phyloP scores from a whole-genome alignment of 345 rosid genomes.

The Eucalyptus erythrocorys region DNA sequence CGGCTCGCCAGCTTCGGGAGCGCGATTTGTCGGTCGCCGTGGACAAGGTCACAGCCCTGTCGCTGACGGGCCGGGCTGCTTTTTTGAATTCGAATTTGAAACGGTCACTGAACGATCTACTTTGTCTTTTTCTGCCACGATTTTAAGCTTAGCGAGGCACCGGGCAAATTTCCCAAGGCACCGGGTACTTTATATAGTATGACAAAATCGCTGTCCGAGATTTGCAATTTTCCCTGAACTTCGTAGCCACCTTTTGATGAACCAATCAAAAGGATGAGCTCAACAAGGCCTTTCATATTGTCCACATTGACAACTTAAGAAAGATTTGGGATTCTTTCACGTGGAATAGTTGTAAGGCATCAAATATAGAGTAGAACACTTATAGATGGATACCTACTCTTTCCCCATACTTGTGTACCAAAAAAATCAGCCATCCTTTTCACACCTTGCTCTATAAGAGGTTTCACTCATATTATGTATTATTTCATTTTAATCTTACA shows the following conservation, averaged over 20 bases:
- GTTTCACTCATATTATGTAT: too few species aligned
- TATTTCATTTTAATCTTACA: too few species aligned
- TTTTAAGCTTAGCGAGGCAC: not conserved
- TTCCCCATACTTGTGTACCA: not conserved
- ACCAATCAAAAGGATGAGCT: not conserved
- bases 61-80: not conserved
- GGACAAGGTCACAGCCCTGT: not conserved
- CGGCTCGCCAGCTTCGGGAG: not conserved
- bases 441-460: too few species aligned
- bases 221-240: not conserved
- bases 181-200: not conserved
- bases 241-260: not conserved
- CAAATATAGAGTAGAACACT: not conserved
- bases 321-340: not conserved
- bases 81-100: constrained; percentile 24
- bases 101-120: constrained; percentile 10
- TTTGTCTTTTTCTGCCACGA: not conserved
- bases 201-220: not conserved
- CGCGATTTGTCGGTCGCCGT: not conserved
- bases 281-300: not conserved
- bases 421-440: accelerated
- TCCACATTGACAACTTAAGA: not conserved
- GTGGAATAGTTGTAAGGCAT: accelerated
- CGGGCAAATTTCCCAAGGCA: not conserved
- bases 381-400: accelerated